Evolutionary conservation across 1,284 basidiomycete genomes (phyloP).

Genomic region (Pholiota adiposa): DNA sequence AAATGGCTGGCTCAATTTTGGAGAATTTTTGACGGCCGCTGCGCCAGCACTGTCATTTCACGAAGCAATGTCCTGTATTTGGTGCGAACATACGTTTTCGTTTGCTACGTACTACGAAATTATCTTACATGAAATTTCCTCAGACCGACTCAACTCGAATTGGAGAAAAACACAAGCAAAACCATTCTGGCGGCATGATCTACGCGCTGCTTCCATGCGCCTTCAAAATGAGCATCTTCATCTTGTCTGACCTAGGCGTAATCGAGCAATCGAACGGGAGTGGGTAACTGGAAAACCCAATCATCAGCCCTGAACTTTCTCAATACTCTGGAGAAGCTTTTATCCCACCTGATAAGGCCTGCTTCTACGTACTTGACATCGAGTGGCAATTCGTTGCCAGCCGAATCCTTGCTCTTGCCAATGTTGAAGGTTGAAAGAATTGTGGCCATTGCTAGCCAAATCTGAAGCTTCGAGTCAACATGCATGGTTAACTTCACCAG

Average conservation of each 20-base stretch:
- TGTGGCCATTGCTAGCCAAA: conserved; percentile 4
- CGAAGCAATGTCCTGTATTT: too few species aligned
- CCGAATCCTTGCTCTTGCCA: not conserved
- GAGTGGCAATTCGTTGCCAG: not conserved
- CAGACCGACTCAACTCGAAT: too few species aligned
- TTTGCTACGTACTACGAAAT: too few species aligned
- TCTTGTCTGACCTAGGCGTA: not conserved
- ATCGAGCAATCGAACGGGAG: not conserved
- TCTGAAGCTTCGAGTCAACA: not conserved
- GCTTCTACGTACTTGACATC: not conserved
- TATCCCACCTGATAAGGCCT: not conserved
- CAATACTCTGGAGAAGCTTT: not conserved
- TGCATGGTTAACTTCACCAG: not conserved
- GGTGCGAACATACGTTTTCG: too few species aligned
- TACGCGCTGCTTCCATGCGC: not conserved
- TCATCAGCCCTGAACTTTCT: not conserved
- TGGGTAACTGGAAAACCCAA: not conserved
- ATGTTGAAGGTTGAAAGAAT: conserved; percentile 4
- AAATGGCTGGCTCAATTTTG: too few species aligned
- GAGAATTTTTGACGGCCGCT: too few species aligned
- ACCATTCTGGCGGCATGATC: too few species aligned
- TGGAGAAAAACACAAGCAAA: too few species aligned
- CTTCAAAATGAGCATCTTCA: not conserved
- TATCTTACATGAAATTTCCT: too few species aligned
- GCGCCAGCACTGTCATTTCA: too few species aligned